Percentiles rank a stretch among this genome's conserved stretches.
Evolutionary conservation across 768 basidiomycete genomes (phyloP).

Genomic region (Neoboletus brunneissimus): DNA sequence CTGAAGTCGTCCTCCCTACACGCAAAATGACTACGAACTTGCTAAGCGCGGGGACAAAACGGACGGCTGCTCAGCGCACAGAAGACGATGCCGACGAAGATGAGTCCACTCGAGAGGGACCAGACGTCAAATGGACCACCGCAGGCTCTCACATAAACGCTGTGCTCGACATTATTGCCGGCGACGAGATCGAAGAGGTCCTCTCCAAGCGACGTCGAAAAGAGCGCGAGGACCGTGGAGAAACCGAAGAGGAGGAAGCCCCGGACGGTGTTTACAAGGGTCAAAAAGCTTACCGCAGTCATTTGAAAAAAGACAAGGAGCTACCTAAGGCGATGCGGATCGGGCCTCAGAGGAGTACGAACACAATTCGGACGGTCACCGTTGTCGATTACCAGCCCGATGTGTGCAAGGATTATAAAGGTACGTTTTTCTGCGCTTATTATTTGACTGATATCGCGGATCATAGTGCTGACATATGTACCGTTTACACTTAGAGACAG

Average conservation of each 20-base stretch:
- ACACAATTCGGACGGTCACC: slow-evolving; percentile 90
- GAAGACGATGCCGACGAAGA: slow-evolving; percentile 47
- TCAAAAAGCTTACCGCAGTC: slow-evolving; percentile 74
- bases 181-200: slow-evolving; percentile 76
- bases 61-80: slow-evolving; percentile 49
- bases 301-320: slow-evolving; percentile 80
- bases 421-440: slow-evolving; percentile 43
- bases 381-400: slow-evolving; percentile 98
- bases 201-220: slow-evolving; percentile 66
- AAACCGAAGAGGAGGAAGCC: slow-evolving; percentile 53
- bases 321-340: slow-evolving; percentile 85
- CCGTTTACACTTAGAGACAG: slow-evolving; percentile 70
- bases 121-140: slow-evolving; percentile 76
- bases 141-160: slow-evolving; percentile 72
- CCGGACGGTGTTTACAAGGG: slow-evolving; percentile 86
- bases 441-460: slow-evolving; percentile 8
- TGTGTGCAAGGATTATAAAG: slow-evolving; percentile 99
- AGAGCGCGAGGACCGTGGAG: slow-evolving; percentile 48
- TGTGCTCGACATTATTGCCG: slow-evolving; percentile 74
- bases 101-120: slow-evolving; percentile 42
- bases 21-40: slow-evolving; percentile 68
- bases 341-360: slow-evolving; percentile 71
- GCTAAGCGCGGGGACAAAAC: slow-evolving; percentile 74
- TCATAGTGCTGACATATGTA: slow-evolving; percentile 9
- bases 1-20: slow-evolving; percentile 74